Base-by-base conservation (phyloP, 495 filamentous ascomycete species). In the Xylaria scruposa region DNA sequence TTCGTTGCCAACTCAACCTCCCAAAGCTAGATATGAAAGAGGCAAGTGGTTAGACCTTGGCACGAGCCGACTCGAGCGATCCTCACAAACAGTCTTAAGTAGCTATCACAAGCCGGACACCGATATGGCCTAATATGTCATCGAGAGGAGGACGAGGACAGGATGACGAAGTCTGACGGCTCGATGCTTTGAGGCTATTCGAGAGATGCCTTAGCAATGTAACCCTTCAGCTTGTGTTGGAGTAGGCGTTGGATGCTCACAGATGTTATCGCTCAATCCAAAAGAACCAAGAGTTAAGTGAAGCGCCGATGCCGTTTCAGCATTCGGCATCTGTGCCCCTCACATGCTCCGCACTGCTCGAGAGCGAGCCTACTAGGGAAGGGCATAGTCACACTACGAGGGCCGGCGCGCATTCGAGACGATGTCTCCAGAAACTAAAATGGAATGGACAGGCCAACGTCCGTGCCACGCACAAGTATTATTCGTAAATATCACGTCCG, bases 261-360 rank as follows among this genome's bases (percentile, higher is more conserved):
- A 46, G 29, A 12, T 51, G 21, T 44, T 9, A 42, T 56, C 36
- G 19, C 29, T 44, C 44, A 42, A 63, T 10, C 36, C 19, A 24
- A n/a, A 10, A 42, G 26, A 38, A 47, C 40, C 15, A 51, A 53
- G 26, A 67, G 21, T 42, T n/a, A 67, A 44, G 49, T 51, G 49
- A 56, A 33, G 33, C 49, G 47, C n/a, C 42, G 47, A 67, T 40
- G n/a, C 31, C 7, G 65, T 54, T 54, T 67, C 47, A 56, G 33
- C 36, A 15, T 40, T n/a, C 64, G 47, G 47, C 64, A 19, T 26
- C 64, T 54, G 46, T 21, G 33, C 31, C 65, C 65, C 47, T 67
- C 65, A 42, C 64, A 53, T 36, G 49, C 65, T 44, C 47, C 49
- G 49, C 65, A 54, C 49, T 15, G 38, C n/a, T 29, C 60, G n/a